Conservation (phyloP, 2,329 filamentous ascomycete genomes). For the Pseudogymnoascus sp. region DNA sequence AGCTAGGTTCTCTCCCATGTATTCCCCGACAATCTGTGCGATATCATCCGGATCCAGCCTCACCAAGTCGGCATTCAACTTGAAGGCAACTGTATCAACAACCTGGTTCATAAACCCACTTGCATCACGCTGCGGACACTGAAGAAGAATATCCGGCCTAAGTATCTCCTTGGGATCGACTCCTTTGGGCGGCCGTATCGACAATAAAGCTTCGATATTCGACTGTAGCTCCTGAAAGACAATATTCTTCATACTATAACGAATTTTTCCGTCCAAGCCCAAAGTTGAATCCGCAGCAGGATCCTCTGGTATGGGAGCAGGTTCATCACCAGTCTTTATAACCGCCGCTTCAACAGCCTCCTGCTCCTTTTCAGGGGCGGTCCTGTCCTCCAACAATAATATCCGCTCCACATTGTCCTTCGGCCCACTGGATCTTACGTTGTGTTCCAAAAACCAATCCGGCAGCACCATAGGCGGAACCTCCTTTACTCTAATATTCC, state of each 20-base stretch:
- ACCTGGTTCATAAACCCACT: conserved; percentile 47
- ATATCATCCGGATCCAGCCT: conserved; percentile 61
- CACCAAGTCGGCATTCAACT: conserved; percentile 57
- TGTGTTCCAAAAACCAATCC: conserved; percentile 44
- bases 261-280: not conserved
- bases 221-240: not conserved
- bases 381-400: not conserved
- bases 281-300: not conserved
- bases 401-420: conserved; percentile 3
- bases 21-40: conserved; percentile 58
- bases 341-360: not conserved
- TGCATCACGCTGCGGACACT: conserved; percentile 48
- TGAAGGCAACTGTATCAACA: conserved; percentile 53
- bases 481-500: conserved; percentile 22
- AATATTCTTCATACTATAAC: not conserved
- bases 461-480: conserved; percentile 48
- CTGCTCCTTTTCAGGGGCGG: not conserved
- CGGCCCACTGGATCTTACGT: conserved; percentile 31
- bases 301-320: not conserved
- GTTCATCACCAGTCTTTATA: not conserved
- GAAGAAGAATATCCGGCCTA: conserved; percentile 49
- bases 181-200: conserved; percentile 29
- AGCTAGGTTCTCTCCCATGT: conserved; percentile 53
- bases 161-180: conserved; percentile 31
- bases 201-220: not conserved